These are phyloP conservation scores for Sodiomyces alkalinus DNA, from an alignment of 2,329 filamentous ascomycete species.

Conservation along the genomic window DNA sequence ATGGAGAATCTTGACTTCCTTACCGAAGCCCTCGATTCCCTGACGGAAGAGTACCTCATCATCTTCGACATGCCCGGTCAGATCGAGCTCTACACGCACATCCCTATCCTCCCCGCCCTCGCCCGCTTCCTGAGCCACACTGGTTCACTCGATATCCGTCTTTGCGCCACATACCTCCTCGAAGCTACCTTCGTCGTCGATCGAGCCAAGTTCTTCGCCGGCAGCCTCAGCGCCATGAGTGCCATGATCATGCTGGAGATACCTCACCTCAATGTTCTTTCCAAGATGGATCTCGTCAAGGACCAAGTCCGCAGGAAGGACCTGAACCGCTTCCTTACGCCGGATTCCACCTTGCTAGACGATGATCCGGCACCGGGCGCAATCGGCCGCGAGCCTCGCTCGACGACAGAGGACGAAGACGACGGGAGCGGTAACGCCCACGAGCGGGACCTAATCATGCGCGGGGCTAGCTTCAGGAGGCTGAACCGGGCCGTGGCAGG, in stretches of 20 bases:
- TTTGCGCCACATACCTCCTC: conserved; percentile 87
- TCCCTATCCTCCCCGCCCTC: conserved; percentile 77
- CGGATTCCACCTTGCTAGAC: conserved; percentile 68
- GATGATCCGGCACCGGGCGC: conserved; percentile 42
- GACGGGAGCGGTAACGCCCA: conserved; percentile 44
- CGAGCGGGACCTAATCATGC: conserved; percentile 58
- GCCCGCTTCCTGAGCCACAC: conserved; percentile 66
- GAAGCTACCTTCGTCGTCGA: conserved; percentile 94
- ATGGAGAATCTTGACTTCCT: conserved; percentile 90
- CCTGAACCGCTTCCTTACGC: conserved; percentile 77
- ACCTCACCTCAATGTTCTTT: conserved; percentile 89
- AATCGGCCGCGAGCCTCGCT: conserved; percentile 27
- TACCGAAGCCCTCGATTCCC: conserved; percentile 65
- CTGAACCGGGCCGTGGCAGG: conserved; percentile 80
- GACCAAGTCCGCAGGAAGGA: conserved; percentile 78
- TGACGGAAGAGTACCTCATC: conserved; percentile 92
- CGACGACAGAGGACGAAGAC: conserved; percentile 28
- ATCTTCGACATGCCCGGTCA: conserved; percentile 98
- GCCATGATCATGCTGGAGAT: conserved; percentile 98
- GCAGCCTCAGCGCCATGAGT: conserved; percentile 91
- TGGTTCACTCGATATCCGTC: conserved; percentile 72
- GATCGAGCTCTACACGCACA: conserved; percentile 96
- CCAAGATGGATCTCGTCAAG: conserved; percentile 95
- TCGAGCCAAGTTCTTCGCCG: conserved; percentile 92
- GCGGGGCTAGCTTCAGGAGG: conserved; percentile 63